phyloP scores from a whole-genome alignment of 306 rosid genomes.

The Castanopsis chinensis region DNA sequence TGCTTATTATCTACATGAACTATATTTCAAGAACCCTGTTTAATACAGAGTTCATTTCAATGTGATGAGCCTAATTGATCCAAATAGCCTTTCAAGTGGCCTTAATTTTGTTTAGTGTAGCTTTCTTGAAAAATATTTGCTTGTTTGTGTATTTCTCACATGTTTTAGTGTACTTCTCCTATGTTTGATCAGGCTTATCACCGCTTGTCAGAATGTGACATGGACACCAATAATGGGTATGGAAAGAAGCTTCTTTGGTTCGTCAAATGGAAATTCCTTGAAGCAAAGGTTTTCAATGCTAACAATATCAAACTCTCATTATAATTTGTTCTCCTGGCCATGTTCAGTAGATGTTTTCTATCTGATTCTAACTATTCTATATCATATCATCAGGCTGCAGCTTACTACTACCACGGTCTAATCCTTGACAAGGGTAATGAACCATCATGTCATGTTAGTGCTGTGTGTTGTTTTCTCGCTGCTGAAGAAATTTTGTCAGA shows the following conservation, averaged over 20 bases:
- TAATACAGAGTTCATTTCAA: background rate
- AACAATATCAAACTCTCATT: constrained; percentile 4
- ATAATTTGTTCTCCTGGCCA: background rate
- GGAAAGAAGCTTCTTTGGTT: constrained; percentile 76
- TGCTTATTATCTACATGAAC: background rate
- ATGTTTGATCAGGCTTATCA: constrained; percentile 65
- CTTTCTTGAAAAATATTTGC: background rate
- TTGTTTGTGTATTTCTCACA: background rate
- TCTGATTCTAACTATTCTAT: background rate
- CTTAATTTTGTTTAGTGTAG: background rate
- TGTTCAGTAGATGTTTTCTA: background rate
- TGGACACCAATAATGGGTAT: constrained; percentile 42
- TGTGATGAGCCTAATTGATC: background rate
- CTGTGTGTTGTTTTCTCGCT: constrained; percentile 85
- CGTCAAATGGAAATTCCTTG: constrained; percentile 91
- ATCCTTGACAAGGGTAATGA: constrained; percentile 85
- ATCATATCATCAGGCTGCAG: constrained; percentile 62
- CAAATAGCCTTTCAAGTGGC: background rate
- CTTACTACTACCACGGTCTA: constrained; percentile 91
- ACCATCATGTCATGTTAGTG: constrained; percentile 60
- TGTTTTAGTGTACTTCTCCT: constrained; percentile 13
- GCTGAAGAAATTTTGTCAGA: constrained; percentile 79
- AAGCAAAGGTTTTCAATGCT: constrained; percentile 65
- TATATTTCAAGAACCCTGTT: constrained; percentile 13
- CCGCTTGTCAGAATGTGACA: constrained; percentile 57